Conservation (phyloP, 140 eudicot genomes). For the Anethum foeniculum region DNA sequence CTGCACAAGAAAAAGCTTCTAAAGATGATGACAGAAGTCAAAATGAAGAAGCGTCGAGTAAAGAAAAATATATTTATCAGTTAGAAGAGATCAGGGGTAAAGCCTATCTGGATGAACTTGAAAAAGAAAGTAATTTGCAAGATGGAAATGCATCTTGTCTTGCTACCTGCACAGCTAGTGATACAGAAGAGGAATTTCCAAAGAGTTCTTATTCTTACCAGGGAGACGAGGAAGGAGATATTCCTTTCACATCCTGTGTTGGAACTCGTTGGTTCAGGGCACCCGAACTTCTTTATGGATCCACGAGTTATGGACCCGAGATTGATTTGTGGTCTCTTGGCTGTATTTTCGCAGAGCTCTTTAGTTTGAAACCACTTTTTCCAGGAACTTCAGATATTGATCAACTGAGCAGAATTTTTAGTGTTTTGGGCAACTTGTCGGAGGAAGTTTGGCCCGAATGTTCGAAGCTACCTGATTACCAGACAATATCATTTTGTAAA, state of each 20-base stretch:
- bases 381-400: constrained; percentile 88
- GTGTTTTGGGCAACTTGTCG: constrained; percentile 60
- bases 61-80: constrained; percentile 23
- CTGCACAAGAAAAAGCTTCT: constrained; percentile 15
- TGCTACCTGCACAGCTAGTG: constrained; percentile 76
- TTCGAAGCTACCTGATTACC: constrained; percentile 62
- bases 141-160: constrained; percentile 82
- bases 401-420: constrained; percentile 64
- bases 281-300: constrained; percentile 89
- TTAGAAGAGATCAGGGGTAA: constrained; percentile 34
- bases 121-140: constrained; percentile 45
- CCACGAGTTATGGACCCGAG: constrained; percentile 70
- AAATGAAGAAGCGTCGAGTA: constrained; percentile 20
- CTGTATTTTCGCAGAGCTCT: constrained; percentile 76
- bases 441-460: constrained; percentile 79
- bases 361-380: constrained; percentile 70
- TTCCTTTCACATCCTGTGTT: constrained; percentile 73
- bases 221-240: constrained; percentile 38
- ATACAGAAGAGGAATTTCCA: constrained; percentile 56
- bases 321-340: constrained; percentile 94
- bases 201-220: constrained; percentile 45
- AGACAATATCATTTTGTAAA: constrained; percentile 48
- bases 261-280: constrained; percentile 98
- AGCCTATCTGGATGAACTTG: constrained; percentile 41
- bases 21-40: constrained; percentile 13